These are phyloP conservation scores for Solanum aculeatissimum DNA, from an alignment of 305 asterid species.

Conservation along the genomic window DNA sequence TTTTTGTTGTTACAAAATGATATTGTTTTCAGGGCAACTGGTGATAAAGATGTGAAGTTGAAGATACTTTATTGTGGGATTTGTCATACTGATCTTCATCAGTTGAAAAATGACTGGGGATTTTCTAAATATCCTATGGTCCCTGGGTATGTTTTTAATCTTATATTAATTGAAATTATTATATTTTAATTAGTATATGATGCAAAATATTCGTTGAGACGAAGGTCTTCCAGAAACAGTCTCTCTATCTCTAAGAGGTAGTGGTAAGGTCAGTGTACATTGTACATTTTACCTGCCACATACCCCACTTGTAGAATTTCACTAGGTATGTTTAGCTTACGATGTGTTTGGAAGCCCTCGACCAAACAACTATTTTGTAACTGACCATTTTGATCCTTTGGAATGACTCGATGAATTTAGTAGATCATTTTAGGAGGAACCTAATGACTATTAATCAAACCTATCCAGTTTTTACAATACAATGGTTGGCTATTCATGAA, in stretches of 20 bases:
- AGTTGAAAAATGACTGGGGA: slow-evolving; percentile 46
- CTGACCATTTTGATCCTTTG: not conserved
- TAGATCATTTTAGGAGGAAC: not conserved
- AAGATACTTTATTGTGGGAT: slow-evolving; percentile 52
- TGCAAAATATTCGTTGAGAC: not conserved
- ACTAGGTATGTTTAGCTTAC: not conserved
- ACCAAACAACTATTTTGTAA: not conserved
- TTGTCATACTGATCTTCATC: slow-evolving; percentile 47
- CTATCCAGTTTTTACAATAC: not conserved
- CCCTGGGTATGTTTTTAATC: slow-evolving; percentile 32
- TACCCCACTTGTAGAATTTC: too few relatives aligned
- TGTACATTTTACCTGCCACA: not conserved
- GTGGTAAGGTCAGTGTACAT: too few relatives aligned
- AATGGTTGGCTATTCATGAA: not conserved
- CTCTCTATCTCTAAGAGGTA: too few relatives aligned
- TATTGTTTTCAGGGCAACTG: slow-evolving; percentile 37
- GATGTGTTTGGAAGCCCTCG: not conserved
- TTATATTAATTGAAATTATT: not conserved
- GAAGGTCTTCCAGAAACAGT: too few relatives aligned
- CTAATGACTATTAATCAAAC: not conserved
- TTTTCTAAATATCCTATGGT: slow-evolving; percentile 39
- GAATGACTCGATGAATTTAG: not conserved
- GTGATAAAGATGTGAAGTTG: slow-evolving; percentile 53
- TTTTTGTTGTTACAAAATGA: not conserved
- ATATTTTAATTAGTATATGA: not conserved